These are phyloP conservation scores for Scutellaria baicalensis DNA, from an alignment of 257 asterid species.

Conservation along the genomic window DNA sequence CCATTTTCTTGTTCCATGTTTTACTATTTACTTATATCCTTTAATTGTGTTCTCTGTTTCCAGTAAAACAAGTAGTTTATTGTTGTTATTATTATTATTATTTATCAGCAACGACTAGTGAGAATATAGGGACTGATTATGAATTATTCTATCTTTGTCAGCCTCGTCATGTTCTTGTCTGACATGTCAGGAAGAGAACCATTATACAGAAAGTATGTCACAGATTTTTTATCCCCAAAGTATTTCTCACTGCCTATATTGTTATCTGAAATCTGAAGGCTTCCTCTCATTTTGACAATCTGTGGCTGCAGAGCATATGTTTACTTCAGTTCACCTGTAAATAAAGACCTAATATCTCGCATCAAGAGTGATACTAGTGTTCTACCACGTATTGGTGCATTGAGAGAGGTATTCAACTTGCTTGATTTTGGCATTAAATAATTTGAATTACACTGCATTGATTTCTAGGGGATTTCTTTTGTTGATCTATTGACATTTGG, in stretches of 20 bases:
- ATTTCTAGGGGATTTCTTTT: background rate
- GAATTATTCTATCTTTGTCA: constrained; percentile 33
- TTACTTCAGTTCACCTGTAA: constrained; percentile 77
- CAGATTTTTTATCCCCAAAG: constrained; percentile 1
- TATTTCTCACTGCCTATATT: background rate
- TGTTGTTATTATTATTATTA: background rate
- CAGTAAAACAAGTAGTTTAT: background rate
- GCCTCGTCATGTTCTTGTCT: constrained; percentile 90
- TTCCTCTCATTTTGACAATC: constrained; percentile 11
- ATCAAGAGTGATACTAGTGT: constrained; percentile 90
- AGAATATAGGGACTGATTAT: constrained; percentile 30
- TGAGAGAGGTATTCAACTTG: constrained; percentile 64
- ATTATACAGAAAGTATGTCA: constrained; percentile 73
- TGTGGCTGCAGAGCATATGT: constrained; percentile 73
- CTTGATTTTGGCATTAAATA: constrained; percentile 6
- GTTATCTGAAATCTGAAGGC: constrained; percentile 6
- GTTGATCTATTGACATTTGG: constrained; percentile 10
- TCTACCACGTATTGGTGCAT: constrained; percentile 93
- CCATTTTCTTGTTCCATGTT: background rate
- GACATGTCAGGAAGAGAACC: constrained; percentile 99
- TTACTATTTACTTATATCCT: background rate
- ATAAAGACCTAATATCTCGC: constrained; percentile 70
- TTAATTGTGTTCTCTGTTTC: background rate
- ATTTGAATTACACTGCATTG: background rate
- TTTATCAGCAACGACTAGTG: constrained; percentile 4